Conservation (phyloP, 345 rosid genomes). For the Mercurialis annua region DNA sequence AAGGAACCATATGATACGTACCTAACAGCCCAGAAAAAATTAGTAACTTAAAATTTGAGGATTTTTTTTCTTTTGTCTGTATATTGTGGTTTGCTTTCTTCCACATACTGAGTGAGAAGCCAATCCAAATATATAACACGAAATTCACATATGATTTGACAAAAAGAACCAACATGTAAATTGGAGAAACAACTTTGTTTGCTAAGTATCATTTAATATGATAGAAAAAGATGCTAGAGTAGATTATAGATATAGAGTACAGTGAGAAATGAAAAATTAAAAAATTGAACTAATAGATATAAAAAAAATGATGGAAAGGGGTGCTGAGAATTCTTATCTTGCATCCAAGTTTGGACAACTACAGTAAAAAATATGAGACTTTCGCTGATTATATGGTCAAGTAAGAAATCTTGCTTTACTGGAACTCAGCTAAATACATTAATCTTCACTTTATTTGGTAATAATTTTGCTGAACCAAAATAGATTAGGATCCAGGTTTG, state of each 20-base stretch:
- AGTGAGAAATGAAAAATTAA: background rate
- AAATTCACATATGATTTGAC: background rate
- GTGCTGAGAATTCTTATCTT: background rate
- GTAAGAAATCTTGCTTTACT: background rate
- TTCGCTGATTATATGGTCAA: background rate
- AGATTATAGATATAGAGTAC: background rate
- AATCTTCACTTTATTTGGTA: background rate
- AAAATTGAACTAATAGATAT: no score
- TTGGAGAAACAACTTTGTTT: background rate
- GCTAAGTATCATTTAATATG: no score
- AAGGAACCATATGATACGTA: constrained; percentile 29
- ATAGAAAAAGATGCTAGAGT: background rate
- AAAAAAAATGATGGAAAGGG: background rate
- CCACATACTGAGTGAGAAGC: no score
- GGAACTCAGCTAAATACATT: background rate
- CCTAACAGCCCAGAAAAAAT: constrained; percentile 25
- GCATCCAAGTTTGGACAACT: background rate
- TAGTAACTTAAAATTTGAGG: background rate
- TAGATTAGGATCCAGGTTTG: background rate
- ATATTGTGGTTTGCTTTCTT: background rate
- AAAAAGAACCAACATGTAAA: background rate
- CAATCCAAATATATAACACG: background rate
- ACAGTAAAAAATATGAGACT: background rate
- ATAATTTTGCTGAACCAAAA: background rate
- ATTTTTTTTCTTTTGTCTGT: background rate